Conservation (phyloP, 805 yeast genomes). For the Saccharomycopsis capsularis region DNA sequence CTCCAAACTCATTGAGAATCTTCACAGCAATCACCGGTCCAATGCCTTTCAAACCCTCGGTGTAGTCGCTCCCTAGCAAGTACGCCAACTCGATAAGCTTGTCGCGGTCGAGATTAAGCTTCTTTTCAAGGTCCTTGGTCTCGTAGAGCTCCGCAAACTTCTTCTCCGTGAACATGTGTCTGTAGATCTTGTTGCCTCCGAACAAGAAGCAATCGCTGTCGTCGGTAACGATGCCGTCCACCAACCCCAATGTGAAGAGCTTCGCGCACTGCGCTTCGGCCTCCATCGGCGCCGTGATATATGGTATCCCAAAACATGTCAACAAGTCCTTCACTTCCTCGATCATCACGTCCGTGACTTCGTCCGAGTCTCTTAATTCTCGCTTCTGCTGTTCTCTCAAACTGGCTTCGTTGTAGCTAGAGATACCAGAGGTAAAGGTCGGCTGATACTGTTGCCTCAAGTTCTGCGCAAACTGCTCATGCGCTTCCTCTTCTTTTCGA, state of each 20-base stretch:
- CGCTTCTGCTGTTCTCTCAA: conserved; percentile 57
- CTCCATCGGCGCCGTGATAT: conserved; percentile 94
- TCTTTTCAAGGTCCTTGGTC: conserved; percentile 47
- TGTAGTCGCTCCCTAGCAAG: conserved; percentile 89
- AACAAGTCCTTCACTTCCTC: conserved; percentile 85
- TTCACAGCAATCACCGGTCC: conserved; percentile 95
- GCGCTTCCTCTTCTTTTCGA: conserved; percentile 64
- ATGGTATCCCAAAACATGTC: conserved; percentile 88
- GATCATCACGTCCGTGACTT: conserved; percentile 80
- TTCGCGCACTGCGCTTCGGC: conserved; percentile 99
- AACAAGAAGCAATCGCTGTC: conserved; percentile 95
- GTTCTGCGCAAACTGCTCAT: conserved; percentile 49
- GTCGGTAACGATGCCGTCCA: conserved; percentile 94
- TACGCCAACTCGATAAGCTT: conserved; percentile 75
- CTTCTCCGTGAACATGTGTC: conserved; percentile 91
- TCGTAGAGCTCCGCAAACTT: conserved; percentile 84
- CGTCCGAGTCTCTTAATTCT: conserved; percentile 84
- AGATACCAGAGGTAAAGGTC: conserved; percentile 61
- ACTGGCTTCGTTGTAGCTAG: conserved; percentile 34
- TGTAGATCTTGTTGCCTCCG: conserved; percentile 79
- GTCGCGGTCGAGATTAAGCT: conserved; percentile 56
- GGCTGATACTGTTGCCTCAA: conserved; percentile 26
- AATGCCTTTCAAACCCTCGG: conserved; percentile 85
- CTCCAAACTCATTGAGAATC: conserved; percentile 74
- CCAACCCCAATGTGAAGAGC: conserved; percentile 56